These are phyloP conservation scores for Tetradesmus lagerheimii DNA, from an alignment of 139 green algal species.

Conservation along the genomic window DNA sequence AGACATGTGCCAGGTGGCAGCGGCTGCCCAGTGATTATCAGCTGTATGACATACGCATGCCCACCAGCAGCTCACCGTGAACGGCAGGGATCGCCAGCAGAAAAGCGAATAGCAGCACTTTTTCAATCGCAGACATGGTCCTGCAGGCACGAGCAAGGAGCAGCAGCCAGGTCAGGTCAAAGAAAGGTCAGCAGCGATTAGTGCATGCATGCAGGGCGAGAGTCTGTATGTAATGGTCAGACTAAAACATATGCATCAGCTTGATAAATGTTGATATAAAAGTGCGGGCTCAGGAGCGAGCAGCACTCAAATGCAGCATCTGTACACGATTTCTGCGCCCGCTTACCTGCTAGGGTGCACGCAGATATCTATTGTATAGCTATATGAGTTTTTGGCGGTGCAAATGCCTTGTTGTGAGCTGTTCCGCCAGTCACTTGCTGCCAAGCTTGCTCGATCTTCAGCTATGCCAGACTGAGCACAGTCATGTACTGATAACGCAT, in stretches of 20 bases:
- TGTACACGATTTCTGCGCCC: not conserved
- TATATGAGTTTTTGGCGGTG: too few relatives aligned
- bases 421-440: too few relatives aligned
- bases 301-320: not conserved
- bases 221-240: too few relatives aligned
- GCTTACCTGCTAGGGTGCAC: not conserved
- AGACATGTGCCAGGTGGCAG: not conserved
- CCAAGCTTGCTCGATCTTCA: too few relatives aligned
- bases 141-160: not conserved
- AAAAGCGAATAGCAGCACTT: not conserved
- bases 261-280: too few relatives aligned
- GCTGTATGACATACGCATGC: not conserved
- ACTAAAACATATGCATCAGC: too few relatives aligned
- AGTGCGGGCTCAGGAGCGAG: not conserved
- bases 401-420: too few relatives aligned
- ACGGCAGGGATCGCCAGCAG: not conserved
- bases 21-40: not conserved
- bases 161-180: not conserved
- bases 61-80: not conserved
- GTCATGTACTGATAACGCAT: too few relatives aligned
- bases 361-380: too few relatives aligned
- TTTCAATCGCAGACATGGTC: not conserved
- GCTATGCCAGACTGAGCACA: too few relatives aligned
- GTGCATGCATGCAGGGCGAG: not conserved
- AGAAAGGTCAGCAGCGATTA: not conserved